Base-by-base conservation (phyloP, 2,329 filamentous ascomycete genomes). In the Colletotrichum australisinense region DNA sequence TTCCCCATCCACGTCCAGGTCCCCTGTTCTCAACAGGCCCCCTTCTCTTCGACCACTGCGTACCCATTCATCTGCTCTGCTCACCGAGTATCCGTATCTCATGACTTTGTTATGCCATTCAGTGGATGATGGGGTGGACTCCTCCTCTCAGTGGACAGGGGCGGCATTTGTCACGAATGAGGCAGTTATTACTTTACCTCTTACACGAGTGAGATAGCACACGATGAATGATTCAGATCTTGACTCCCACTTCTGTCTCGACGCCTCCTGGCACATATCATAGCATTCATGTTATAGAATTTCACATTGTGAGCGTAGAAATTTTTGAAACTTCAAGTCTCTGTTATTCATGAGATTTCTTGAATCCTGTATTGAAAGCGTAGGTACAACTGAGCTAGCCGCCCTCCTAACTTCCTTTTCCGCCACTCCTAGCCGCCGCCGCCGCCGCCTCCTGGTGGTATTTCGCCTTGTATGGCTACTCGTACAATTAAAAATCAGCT, bases 401-500 rank as follows among this genome's bases (percentile, higher is more conserved):
- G 16, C 26, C 59, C 9, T 24, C 28, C 46, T 53, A n/a, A 8
- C 57, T n/a, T 38, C 63, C 35, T 14, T 62, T 49, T 22, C 8
- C 42, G 19, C 42, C 42, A 19, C 19, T n/a, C 42, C 19, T 49
- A n/a, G 42, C 42, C 42, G 42, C 42, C 24, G 26, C 38, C 38
- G 59, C 24, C 56, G 30, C 35, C 19, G n/a, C 52, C 62, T n/a
- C 28, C 63, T 46, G n/a, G 30, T 64, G 62, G 30, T 55, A 53
- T 64, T n/a, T 55, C 30, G n/a, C 46, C 46, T 14, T 35, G 5
- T 28, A 46, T n/a, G 42, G 67, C 70, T 70, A 70, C 30, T 73
- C n/a, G 38, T 70, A 73, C 70, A 70, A 69, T 69, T 72, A 62
- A 57, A 58, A 42, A 46, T 55, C 60, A 57, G 66, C 70, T 65